Evolutionary conservation across 768 basidiomycete species (phyloP).

Genomic region (Termitomyces sp.): DNA sequence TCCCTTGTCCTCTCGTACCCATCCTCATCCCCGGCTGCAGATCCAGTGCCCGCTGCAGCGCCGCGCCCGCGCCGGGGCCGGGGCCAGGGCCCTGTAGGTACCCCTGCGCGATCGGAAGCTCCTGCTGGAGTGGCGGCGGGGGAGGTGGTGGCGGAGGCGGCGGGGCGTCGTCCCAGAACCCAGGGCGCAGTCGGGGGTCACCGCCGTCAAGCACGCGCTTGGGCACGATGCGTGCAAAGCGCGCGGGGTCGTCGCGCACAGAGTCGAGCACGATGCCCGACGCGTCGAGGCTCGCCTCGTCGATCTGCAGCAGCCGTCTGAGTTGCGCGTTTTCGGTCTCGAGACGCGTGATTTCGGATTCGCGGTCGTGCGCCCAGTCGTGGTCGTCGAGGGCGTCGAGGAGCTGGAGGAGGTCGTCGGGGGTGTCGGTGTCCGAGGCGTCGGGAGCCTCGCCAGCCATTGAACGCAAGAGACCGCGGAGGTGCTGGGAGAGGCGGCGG

Average conservation of each 20-base stretch:
- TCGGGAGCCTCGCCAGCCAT: slow-evolving; percentile 59
- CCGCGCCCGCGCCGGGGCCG: slow-evolving; percentile 16
- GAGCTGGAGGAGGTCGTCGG: slow-evolving; percentile 35
- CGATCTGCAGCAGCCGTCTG: slow-evolving; percentile 71
- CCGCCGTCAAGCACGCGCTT: slow-evolving; percentile 4
- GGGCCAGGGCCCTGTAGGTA: slow-evolving; percentile 1
- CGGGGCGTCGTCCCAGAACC: not conserved
- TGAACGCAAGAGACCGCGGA: slow-evolving; percentile 68
- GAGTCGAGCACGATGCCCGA: slow-evolving; percentile 49
- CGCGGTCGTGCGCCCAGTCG: slow-evolving; percentile 89
- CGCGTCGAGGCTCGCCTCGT: slow-evolving; percentile 44
- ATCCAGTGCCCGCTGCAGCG: slow-evolving; percentile 45
- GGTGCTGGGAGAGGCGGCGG: slow-evolving; percentile 61
- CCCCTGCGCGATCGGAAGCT: not conserved
- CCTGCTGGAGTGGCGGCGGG: not conserved
- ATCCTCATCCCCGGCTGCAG: slow-evolving; percentile 46
- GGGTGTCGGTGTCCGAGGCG: slow-evolving; percentile 20
- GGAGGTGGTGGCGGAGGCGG: not conserved
- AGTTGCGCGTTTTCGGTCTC: slow-evolving; percentile 80
- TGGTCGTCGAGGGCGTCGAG: slow-evolving; percentile 35
- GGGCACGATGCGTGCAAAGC: slow-evolving; percentile 28
- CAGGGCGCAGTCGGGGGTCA: not conserved
- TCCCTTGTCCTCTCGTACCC: slow-evolving; percentile 35
- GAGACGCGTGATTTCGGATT: slow-evolving; percentile 78
- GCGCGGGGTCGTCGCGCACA: slow-evolving; percentile 37